Percentiles rank a stretch among this genome's conserved stretches.
These are phyloP conservation scores for Metarhizium brunneum DNA, from an alignment of 2,329 filamentous ascomycete genomes.

Conservation along the genomic window DNA sequence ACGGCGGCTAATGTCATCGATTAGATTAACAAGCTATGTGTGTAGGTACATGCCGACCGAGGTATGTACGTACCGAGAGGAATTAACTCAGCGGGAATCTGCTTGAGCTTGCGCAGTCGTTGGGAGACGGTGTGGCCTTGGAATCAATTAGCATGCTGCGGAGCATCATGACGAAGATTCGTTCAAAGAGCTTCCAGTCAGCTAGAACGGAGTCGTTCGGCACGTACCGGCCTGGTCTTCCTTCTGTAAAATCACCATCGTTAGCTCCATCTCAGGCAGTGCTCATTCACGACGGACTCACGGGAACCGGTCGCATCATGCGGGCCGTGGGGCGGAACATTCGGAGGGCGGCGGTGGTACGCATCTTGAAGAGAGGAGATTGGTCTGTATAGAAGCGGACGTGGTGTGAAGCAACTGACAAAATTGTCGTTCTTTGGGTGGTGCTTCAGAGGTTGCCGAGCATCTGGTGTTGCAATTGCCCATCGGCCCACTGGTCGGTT, in stretches of 20 bases:
- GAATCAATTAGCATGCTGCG: neutral
- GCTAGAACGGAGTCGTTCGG: neutral
- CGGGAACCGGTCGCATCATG: conserved; percentile 64
- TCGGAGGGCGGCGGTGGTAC: conserved; percentile 54
- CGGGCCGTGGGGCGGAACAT: conserved; percentile 58
- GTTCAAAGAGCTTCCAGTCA: neutral
- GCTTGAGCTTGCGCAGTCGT: conserved; percentile 80
- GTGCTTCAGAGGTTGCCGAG: conserved; percentile 22
- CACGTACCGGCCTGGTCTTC: conserved; percentile 60
- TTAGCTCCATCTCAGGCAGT: conserved; percentile 15
- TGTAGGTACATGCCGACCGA: neutral
- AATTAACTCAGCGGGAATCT: conserved; percentile 86
- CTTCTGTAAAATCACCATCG: conserved; percentile 35
- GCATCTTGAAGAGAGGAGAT: conserved; percentile 40
- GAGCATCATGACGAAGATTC: neutral
- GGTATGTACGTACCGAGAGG: conserved; percentile 63
- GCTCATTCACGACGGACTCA: conserved; percentile 30
- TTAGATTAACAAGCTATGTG: neutral
- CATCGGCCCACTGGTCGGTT: conserved; percentile 21
- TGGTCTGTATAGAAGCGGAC: conserved; percentile 13
- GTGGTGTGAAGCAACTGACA: conserved; percentile 19
- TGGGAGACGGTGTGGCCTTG: conserved; percentile 94
- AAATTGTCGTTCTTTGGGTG: conserved; percentile 19
- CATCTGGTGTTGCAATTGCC: conserved; percentile 24
- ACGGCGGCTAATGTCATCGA: conserved; percentile 56